Evolutionary conservation across 2,329 filamentous ascomycete genomes (phyloP), one percentile per base, ranked within the genome.

Genomic region (Colletotrichum shisoi): DNA sequence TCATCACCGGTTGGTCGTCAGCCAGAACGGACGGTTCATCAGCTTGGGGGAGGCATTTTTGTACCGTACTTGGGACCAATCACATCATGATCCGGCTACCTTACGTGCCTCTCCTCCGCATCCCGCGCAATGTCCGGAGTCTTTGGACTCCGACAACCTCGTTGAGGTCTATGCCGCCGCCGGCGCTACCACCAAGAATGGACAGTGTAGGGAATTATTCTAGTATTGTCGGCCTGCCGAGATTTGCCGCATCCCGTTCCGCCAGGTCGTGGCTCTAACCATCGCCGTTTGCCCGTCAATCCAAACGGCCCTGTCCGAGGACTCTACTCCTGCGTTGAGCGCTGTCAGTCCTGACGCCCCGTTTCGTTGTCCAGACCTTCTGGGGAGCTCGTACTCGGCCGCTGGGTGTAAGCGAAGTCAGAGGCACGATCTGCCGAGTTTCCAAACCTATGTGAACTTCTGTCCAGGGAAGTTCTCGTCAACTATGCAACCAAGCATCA

Each of bases 101-200:
- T 15, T 56, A 12, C 57, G 54, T 64, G 19, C 54, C 21, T 49
- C 61, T 51, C 24, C 65, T 60, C 48, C 48, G 61, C 64, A 67
- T 57, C 42, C 49, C 48, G 61, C 61, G 54, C 44, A 24, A 52
- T 37, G 24, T 37, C 48, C 61, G 61, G 54, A 31, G 42, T 56
- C 44, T 49, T 45, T 31, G 17, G 34, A 45, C 48, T 64, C 63
- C 54, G 54, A 60, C 15, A 59, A 40, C 27, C 49, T 54, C 64
- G 61, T 56, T 39, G 40, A 42, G 54, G 42, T 37, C 61, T 24
- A 59, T 64, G n/a, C 9, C 37, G 52, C 54, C 42, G 45, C 24
- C 34, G 42, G 39, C 52, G 34, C 19, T 44, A 40, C 57, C 17
- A 31, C 5, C n/a, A 46, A 31, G 27, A 46, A 37, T 17, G 19